A percentile compares a stretch with the other conserved stretches of the same genome.
These are phyloP conservation scores for Pleurozium schreberi DNA, from an alignment of 225 moss, liverwort and hornwort species.

Conservation along the genomic window DNA sequence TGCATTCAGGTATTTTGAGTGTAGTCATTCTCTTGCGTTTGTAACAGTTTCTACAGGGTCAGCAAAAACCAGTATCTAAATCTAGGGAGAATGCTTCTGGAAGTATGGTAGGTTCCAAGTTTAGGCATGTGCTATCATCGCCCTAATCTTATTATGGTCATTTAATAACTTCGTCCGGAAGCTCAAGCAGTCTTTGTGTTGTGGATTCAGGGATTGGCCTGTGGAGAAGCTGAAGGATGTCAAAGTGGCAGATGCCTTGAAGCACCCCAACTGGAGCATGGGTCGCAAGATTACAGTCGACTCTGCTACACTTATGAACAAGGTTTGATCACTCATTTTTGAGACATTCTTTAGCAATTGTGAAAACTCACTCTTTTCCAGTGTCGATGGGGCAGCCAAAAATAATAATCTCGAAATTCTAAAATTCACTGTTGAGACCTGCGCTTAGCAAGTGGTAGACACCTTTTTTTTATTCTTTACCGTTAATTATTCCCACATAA, in stretches of 20 bases:
- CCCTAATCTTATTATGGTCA: not conserved
- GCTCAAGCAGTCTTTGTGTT: not conserved
- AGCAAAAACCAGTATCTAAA: not conserved
- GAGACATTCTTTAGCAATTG: not conserved
- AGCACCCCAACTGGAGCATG: slow-evolving; percentile 99
- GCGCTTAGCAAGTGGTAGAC: not conserved
- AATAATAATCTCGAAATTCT: not conserved
- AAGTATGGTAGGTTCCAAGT: not conserved
- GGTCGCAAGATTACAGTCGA: slow-evolving; percentile 96
- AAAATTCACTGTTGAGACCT: not conserved
- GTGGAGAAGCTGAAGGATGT: slow-evolving; percentile 85
- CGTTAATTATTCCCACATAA: not conserved
- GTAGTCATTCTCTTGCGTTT: not conserved
- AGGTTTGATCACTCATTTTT: slow-evolving; percentile 22
- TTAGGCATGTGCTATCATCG: not conserved
- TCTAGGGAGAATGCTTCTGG: not conserved
- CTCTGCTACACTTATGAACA: slow-evolving; percentile 96
- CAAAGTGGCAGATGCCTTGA: slow-evolving; percentile 93
- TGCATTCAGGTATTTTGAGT: slow-evolving; percentile 72
- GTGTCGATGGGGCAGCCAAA: not conserved
- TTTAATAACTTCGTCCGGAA: not conserved
- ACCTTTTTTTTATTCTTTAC: not conserved
- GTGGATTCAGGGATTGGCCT: slow-evolving; percentile 73
- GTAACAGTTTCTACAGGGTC: not conserved
- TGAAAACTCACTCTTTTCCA: not conserved